These are phyloP conservation scores for Pulveroboletus ravenelii DNA, from an alignment of 768 basidiomycete species.

Conservation along the genomic window DNA sequence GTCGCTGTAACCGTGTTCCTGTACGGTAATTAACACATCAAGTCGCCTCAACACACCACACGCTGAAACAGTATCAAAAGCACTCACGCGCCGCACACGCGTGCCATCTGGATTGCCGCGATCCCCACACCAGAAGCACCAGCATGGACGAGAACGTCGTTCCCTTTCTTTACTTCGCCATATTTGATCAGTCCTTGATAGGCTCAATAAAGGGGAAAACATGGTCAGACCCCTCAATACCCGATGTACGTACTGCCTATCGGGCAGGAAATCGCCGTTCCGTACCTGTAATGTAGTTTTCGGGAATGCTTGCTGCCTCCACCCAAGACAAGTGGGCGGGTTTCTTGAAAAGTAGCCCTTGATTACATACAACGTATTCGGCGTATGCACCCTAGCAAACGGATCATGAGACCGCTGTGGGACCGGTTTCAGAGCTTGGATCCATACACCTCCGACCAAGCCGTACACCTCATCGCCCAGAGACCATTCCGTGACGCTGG, in stretches of 20 bases:
- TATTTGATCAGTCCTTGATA: conserved; percentile 63
- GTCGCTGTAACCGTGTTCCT: conserved; percentile 77
- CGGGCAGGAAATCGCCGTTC: conserved; percentile 8
- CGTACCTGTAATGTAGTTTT: conserved; percentile 82
- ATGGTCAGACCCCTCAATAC: conserved; percentile 6
- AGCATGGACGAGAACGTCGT: conserved; percentile 83
- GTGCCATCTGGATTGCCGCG: conserved; percentile 83
- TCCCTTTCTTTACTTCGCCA: conserved; percentile 62
- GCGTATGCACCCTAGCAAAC: conserved; percentile 78
- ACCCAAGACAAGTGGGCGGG: conserved; percentile 72
- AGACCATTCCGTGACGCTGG: conserved; percentile 49
- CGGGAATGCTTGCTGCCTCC: conserved; percentile 84
- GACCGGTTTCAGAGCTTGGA: not conserved
- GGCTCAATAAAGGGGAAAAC: conserved; percentile 32
- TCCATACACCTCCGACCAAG: conserved; percentile 69
- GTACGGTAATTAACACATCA: conserved; percentile 8
- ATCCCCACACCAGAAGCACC: conserved; percentile 89
- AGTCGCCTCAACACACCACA: too few relatives aligned
- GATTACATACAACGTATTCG: conserved; percentile 68
- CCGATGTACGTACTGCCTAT: not conserved
- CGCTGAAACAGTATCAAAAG: conserved; percentile 1
- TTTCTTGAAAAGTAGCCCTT: conserved; percentile 69
- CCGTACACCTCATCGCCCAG: conserved; percentile 74
- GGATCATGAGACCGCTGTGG: conserved; percentile 2
- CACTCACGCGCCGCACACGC: conserved; percentile 66